Evolutionary conservation across 2,329 filamentous ascomycete genomes (phyloP).

Genomic region (Phoma herbarum): DNA sequence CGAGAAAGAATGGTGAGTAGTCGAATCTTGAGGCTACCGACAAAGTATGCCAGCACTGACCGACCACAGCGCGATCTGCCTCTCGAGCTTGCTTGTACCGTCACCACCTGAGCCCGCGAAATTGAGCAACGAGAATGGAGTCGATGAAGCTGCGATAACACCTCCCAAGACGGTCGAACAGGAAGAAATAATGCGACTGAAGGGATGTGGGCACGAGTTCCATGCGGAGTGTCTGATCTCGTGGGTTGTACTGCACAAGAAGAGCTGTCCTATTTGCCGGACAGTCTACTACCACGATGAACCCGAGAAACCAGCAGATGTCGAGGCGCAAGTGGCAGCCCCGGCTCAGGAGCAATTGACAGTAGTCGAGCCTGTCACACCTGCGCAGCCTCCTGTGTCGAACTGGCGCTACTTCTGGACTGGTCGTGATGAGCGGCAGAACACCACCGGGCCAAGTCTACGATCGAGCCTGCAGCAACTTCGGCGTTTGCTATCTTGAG

Average conservation of each 20-base stretch:
- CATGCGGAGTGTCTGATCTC: conserved; percentile 45
- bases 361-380: not conserved
- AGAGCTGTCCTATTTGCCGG: conserved; percentile 44
- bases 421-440: conserved; percentile 9
- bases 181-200: conserved; percentile 40
- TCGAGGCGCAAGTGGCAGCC: conserved; percentile 20
- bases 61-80: conserved; percentile 42
- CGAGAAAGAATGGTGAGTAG: conserved; percentile 41
- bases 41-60: conserved; percentile 24
- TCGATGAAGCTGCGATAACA: conserved; percentile 16
- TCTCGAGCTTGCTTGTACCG: conserved; percentile 39
- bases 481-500: not conserved
- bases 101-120: conserved; percentile 40
- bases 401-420: conserved; percentile 23
- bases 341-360: not conserved
- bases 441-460: not conserved
- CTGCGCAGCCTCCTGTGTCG: not conserved
- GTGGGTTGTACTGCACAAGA: conserved; percentile 43
- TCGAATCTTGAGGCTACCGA: not conserved
- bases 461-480: conserved; percentile 3
- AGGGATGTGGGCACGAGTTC: conserved; percentile 42
- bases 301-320: conserved; percentile 27
- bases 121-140: conserved; percentile 20
- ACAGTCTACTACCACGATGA: conserved; percentile 38
- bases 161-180: conserved; percentile 13